Percentiles rank a stretch among this genome's conserved stretches.
These are phyloP conservation scores for Saccharomycopsis babjevae DNA, from an alignment of 805 yeast species.

Conservation along the genomic window DNA sequence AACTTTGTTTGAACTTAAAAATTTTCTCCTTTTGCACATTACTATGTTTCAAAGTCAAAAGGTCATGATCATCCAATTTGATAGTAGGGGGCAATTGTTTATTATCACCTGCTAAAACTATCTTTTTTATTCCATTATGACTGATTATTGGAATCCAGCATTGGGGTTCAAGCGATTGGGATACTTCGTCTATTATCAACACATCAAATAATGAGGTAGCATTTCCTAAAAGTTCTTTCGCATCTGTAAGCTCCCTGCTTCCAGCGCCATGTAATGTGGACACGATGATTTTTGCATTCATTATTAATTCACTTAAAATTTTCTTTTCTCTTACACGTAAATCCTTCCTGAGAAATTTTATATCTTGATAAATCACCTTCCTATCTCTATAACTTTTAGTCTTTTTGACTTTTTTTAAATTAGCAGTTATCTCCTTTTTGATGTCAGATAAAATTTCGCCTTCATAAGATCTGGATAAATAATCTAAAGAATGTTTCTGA, in stretches of 20 bases:
- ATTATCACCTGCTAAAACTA: conserved; percentile 88
- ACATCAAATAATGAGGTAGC: conserved; percentile 49
- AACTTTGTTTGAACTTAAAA: conserved; percentile 28
- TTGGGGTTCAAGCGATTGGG: conserved; percentile 89
- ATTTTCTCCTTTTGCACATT: background rate
- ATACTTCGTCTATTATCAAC: conserved; percentile 87
- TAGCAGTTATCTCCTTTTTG: conserved; percentile 55
- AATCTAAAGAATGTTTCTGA: conserved; percentile 65
- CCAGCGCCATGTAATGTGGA: conserved; percentile 88
- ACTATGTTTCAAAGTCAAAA: background rate
- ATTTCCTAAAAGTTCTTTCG: conserved; percentile 12
- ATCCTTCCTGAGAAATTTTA: conserved; percentile 63
- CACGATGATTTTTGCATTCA: conserved; percentile 57
- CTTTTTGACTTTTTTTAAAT: conserved; percentile 48
- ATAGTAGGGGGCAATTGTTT: conserved; percentile 88
- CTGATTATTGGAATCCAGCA: conserved; percentile 88
- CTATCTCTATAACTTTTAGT: conserved; percentile 56
- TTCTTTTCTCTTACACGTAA: conserved; percentile 55
- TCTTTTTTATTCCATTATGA: conserved; percentile 44
- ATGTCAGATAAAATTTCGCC: conserved; percentile 56
- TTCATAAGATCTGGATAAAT: conserved; percentile 49
- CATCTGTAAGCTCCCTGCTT: conserved; percentile 42
- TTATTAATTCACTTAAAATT: conserved; percentile 46
- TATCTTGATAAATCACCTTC: conserved; percentile 54
- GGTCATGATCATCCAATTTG: conserved; percentile 39